Percentiles rank a stretch among this genome's conserved stretches.
Conservation (phyloP, 2,329 filamentous ascomycete species). For the Nannizziopsis barbatae region DNA sequence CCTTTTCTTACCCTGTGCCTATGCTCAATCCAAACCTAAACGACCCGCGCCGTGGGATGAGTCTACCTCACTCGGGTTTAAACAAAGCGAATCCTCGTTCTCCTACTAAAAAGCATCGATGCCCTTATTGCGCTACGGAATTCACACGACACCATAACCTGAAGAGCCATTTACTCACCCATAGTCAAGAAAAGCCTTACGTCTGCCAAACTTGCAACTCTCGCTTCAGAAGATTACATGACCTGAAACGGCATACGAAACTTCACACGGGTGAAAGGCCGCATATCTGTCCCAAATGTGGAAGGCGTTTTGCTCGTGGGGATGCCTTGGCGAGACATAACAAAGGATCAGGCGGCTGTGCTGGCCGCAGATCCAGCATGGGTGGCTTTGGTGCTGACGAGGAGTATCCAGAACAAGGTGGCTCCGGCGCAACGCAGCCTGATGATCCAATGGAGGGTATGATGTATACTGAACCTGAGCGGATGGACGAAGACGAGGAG, state of each 20-base stretch:
- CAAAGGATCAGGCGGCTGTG: slow-evolving; percentile 90
- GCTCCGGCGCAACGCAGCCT: slow-evolving; percentile 29
- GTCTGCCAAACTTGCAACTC: slow-evolving; percentile 87
- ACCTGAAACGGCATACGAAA: slow-evolving; percentile 91
- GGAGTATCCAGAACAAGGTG: slow-evolving; percentile 44
- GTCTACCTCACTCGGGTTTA: slow-evolving; percentile 46
- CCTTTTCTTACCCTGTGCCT: slow-evolving; percentile 56
- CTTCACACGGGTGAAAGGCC: slow-evolving; percentile 93
- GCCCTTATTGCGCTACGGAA: slow-evolving; percentile 89
- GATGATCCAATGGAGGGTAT: slow-evolving; percentile 54
- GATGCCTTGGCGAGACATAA: slow-evolving; percentile 91
- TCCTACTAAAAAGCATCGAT: slow-evolving; percentile 83
- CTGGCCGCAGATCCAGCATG: slow-evolving; percentile 77
- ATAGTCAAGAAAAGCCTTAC: slow-evolving; percentile 97
- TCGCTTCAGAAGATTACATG: slow-evolving; percentile 83
- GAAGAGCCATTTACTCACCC: slow-evolving; percentile 91
- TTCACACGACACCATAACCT: slow-evolving; percentile 96
- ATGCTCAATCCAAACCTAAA: slow-evolving; percentile 35
- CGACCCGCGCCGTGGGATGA: slow-evolving; percentile 48
- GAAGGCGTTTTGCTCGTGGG: slow-evolving; percentile 85
- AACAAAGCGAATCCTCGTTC: slow-evolving; percentile 52
- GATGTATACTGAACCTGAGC: slow-evolving; percentile 45
- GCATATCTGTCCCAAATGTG: slow-evolving; percentile 89
- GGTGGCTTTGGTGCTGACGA: slow-evolving; percentile 71
- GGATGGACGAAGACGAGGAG: slow-evolving; percentile 42